Conservation (phyloP, 306 rosid genomes). For the Macrotyloma uniflorum region DNA sequence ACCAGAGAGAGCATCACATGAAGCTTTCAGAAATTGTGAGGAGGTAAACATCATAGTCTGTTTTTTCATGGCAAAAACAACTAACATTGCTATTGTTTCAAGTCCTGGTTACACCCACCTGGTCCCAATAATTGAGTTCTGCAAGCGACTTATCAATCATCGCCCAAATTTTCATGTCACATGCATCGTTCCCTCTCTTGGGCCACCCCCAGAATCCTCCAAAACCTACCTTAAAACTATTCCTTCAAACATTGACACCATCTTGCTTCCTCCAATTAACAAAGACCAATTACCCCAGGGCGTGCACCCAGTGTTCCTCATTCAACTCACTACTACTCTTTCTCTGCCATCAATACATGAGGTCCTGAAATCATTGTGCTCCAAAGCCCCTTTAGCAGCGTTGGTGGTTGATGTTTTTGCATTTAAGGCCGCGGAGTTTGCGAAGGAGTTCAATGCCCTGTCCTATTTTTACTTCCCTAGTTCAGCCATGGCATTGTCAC, state of each 20-base stretch:
- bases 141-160: conserved; percentile 31
- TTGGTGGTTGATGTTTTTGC: conserved; percentile 39
- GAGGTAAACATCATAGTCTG: not conserved
- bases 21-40: not conserved
- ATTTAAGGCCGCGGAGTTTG: conserved; percentile 25
- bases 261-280: conserved; percentile 47
- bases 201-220: conserved; percentile 34
- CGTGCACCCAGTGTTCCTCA: not conserved
- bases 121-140: conserved; percentile 47
- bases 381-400: conserved; percentile 21
- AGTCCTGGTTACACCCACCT: conserved; percentile 50
- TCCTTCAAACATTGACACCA: conserved; percentile 45
- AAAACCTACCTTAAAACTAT: conserved; percentile 45
- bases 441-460: conserved; percentile 39
- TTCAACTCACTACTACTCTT: conserved; percentile 26
- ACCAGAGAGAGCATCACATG: not conserved
- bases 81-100: conserved; percentile 3
- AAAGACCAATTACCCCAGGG: conserved; percentile 36
- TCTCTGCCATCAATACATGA: conserved; percentile 38
- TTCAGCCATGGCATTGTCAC: conserved; percentile 19
- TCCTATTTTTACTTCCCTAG: conserved; percentile 39
- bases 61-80: conserved; percentile 27
- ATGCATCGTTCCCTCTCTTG: conserved; percentile 52
- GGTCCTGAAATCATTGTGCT: conserved; percentile 20
- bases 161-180: conserved; percentile 44